Percentiles rank a stretch among this genome's conserved stretches.
These are phyloP conservation scores for Ceriops tagal DNA, from an alignment of 345 rosid genomes.

Conservation along the genomic window DNA sequence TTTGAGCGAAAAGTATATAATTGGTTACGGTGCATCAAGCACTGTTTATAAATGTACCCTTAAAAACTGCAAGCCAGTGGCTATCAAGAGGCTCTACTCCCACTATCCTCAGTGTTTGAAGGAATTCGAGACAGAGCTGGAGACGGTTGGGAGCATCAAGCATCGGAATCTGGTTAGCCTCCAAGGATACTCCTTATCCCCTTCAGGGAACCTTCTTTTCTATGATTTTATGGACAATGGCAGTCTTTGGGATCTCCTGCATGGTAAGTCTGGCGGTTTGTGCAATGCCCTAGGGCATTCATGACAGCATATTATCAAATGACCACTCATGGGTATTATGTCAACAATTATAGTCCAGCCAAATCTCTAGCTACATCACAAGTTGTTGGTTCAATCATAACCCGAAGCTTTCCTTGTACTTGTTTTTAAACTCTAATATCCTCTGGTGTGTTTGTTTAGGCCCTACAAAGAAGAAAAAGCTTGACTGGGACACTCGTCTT, in stretches of 20 bases:
- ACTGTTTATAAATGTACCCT: slow-evolving; percentile 90
- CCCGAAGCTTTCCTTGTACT: background rate
- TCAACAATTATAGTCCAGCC: no score
- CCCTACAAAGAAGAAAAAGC: slow-evolving; percentile 68
- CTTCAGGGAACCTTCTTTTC: slow-evolving; percentile 82
- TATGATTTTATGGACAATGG: slow-evolving; percentile 98
- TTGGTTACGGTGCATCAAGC: slow-evolving; percentile 91
- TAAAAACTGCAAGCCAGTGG: slow-evolving; percentile 92
- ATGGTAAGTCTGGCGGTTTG: slow-evolving; percentile 41
- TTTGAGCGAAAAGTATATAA: slow-evolving; percentile 81
- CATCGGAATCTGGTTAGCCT: slow-evolving; percentile 90
- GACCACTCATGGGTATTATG: no score
- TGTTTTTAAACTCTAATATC: background rate
- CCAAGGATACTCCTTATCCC: slow-evolving; percentile 83
- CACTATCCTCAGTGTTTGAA: slow-evolving; percentile 75
- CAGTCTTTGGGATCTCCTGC: slow-evolving; percentile 95
- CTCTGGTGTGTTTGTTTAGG: slow-evolving; percentile 34
- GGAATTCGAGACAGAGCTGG: slow-evolving; percentile 92
- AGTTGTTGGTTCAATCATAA: no score
- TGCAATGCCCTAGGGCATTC: no score
- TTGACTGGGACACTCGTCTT: slow-evolving; percentile 78
- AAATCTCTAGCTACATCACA: no score
- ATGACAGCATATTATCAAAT: no score
- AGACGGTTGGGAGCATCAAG: slow-evolving; percentile 83
- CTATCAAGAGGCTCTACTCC: slow-evolving; percentile 87